phyloP scores from a whole-genome alignment of 495 filamentous ascomycete species.

The Margaritispora aquatica region DNA sequence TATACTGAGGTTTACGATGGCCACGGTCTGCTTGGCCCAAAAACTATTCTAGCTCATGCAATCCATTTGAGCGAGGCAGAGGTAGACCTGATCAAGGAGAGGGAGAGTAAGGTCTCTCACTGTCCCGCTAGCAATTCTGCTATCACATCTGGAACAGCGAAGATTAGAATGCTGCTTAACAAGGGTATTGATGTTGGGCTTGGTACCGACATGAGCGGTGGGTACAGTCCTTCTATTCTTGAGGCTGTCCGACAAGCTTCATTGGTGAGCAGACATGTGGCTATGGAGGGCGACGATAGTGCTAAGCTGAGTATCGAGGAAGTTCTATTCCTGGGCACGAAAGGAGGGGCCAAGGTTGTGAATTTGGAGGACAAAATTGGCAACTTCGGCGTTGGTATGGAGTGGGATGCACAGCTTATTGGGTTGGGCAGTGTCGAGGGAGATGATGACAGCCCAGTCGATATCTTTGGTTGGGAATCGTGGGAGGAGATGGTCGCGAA shows the following conservation, averaged over 20 bases:
- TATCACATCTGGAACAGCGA: slow-evolving; percentile 66
- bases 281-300: slow-evolving; percentile 33
- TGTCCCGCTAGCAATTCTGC: slow-evolving; percentile 83
- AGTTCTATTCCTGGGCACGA: slow-evolving; percentile 77
- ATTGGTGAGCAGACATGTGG: slow-evolving; percentile 64
- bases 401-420: slow-evolving; percentile 83
- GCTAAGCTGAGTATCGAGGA: slow-evolving; percentile 75
- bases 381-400: slow-evolving; percentile 76
- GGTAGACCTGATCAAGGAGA: slow-evolving; percentile 48
- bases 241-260: slow-evolving; percentile 74
- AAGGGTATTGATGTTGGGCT: slow-evolving; percentile 72
- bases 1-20: slow-evolving; percentile 81
- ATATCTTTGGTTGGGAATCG: slow-evolving; percentile 80
- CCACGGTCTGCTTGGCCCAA: slow-evolving; percentile 56
- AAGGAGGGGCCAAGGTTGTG: slow-evolving; percentile 72
- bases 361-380: slow-evolving; percentile 65
- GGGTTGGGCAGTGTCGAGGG: slow-evolving; percentile 43
- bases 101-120: slow-evolving; percentile 65
- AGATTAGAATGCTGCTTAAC: slow-evolving; percentile 66
- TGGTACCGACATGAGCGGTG: slow-evolving; percentile 86
- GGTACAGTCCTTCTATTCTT: slow-evolving; percentile 72
- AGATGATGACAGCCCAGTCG: slow-evolving; percentile 46
- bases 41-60: slow-evolving; percentile 82
- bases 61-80: slow-evolving; percentile 68
- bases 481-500: slow-evolving; percentile 75